Evolutionary conservation across 352 stramenopile species (phyloP).

Genomic region (Phytophthora syringae): DNA sequence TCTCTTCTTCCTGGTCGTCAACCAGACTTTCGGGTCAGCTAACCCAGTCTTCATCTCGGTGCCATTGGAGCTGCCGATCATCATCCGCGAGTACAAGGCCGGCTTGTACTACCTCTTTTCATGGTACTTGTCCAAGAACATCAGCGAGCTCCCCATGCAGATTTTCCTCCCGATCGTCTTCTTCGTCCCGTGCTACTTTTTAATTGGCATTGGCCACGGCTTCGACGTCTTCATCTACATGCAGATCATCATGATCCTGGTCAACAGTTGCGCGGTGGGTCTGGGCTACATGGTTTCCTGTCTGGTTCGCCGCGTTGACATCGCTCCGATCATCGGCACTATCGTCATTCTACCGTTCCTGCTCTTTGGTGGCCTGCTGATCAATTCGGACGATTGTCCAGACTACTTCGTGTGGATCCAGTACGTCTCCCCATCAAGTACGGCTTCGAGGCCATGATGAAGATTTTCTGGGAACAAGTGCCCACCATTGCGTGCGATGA

Average conservation of each 20-base stretch:
- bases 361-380: too few relatives aligned
- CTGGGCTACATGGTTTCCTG: constrained; percentile 55
- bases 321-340: constrained; percentile 46
- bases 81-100: constrained; percentile 48
- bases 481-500: constrained; percentile 42
- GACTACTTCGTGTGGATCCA: too few relatives aligned
- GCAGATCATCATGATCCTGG: constrained; percentile 46
- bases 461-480: constrained; percentile 52
- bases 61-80: constrained; percentile 50
- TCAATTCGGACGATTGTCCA: constrained; percentile 44
- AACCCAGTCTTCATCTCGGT: constrained; percentile 47
- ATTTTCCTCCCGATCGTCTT: constrained; percentile 49
- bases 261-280: constrained; percentile 42
- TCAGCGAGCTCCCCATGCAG: constrained; percentile 57
- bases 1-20: constrained; percentile 57
- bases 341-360: too few relatives aligned
- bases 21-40: constrained; percentile 43
- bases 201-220: constrained; percentile 51
- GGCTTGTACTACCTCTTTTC: constrained; percentile 42
- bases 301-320: constrained; percentile 31
- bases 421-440: too few relatives aligned
- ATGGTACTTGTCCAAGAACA: constrained; percentile 63
- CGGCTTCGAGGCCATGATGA: constrained; percentile 59
- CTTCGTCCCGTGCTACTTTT: constrained; percentile 45
- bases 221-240: constrained; percentile 42